phyloP scores from a whole-genome alignment of 805 yeast genomes.

The Wickerhamiella siamensis region DNA sequence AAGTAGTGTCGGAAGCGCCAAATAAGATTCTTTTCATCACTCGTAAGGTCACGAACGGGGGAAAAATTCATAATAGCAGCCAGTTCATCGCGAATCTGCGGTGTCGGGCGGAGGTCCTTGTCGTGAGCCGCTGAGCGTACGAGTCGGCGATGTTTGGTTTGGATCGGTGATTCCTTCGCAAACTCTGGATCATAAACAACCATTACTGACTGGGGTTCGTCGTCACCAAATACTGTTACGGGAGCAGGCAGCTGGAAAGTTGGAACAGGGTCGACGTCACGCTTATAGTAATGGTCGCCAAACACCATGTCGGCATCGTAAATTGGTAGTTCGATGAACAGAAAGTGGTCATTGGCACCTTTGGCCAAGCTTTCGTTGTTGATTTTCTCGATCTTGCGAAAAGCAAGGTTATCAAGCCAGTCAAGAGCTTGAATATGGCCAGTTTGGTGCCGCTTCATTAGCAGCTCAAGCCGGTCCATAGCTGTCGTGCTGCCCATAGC shows the following conservation, averaged over 20 bases:
- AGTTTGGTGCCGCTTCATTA: conserved; percentile 47
- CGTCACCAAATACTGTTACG: conserved; percentile 16
- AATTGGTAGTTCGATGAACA: conserved; percentile 44
- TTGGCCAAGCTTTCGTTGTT: conserved; percentile 15
- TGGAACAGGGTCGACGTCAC: conserved; percentile 14
- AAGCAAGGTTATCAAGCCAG: conserved; percentile 64
- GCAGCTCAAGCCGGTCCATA: conserved; percentile 37
- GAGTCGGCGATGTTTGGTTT: conserved; percentile 67
- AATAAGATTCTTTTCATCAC: conserved; percentile 68
- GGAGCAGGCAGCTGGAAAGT: conserved; percentile 17
- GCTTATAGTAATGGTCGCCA: conserved; percentile 37
- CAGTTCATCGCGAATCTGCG: conserved; percentile 63
- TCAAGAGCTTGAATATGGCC: conserved; percentile 46
- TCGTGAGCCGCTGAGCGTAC: conserved; percentile 64
- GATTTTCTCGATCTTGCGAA: conserved; percentile 37
- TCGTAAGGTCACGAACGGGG: conserved; percentile 67
- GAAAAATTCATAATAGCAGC: conserved; percentile 57
- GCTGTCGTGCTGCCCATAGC: conserved; percentile 18
- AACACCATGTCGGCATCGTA: conserved; percentile 63
- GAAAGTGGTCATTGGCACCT: conserved; percentile 21
- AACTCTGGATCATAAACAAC: conserved; percentile 58
- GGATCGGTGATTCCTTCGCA: conserved; percentile 63
- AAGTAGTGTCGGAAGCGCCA: conserved; percentile 86
- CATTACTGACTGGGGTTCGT: conserved; percentile 16
- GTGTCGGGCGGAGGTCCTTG: conserved; percentile 76